Evolutionary conservation across 176 grass and related monocot species (phyloP).

Genomic region (Phragmites australis): DNA sequence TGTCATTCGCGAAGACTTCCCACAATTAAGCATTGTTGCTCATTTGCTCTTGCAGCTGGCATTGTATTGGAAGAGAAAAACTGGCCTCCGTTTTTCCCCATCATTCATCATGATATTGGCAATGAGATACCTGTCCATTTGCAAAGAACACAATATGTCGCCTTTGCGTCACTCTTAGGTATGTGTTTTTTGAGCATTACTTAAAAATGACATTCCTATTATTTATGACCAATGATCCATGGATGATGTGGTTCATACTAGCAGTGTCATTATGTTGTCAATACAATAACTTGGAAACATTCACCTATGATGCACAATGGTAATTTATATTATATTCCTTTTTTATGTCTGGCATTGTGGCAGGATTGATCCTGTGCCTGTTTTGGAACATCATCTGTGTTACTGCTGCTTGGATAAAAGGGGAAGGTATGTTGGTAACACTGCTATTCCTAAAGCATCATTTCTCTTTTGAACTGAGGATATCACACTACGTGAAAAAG

Average conservation of each 20-base stretch:
- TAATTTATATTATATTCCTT: neutral
- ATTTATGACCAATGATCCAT: neutral
- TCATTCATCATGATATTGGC: slow-evolving; percentile 75
- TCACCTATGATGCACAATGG: neutral
- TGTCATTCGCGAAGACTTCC: neutral
- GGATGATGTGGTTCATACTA: neutral
- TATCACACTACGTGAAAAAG: no score
- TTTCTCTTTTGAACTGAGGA: no score
- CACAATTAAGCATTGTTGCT: neutral
- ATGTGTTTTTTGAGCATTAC: neutral
- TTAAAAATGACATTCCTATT: neutral
- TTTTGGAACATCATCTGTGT: slow-evolving; percentile 74
- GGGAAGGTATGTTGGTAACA: slow-evolving; percentile 40
- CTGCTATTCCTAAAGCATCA: neutral
- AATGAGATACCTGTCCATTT: slow-evolving; percentile 72
- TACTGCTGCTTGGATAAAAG: slow-evolving; percentile 65
- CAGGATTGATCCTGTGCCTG: slow-evolving; percentile 57
- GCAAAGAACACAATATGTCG: slow-evolving; percentile 59
- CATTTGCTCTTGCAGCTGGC: slow-evolving; percentile 49
- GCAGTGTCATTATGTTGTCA: neutral
- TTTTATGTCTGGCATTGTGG: neutral
- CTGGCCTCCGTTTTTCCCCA: slow-evolving; percentile 76
- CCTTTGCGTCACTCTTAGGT: slow-evolving; percentile 80
- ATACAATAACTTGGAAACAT: neutral
- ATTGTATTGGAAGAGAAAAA: slow-evolving; percentile 67